phyloP scores from a whole-genome alignment of 1,139 yeast species.

The Candida anutae region DNA sequence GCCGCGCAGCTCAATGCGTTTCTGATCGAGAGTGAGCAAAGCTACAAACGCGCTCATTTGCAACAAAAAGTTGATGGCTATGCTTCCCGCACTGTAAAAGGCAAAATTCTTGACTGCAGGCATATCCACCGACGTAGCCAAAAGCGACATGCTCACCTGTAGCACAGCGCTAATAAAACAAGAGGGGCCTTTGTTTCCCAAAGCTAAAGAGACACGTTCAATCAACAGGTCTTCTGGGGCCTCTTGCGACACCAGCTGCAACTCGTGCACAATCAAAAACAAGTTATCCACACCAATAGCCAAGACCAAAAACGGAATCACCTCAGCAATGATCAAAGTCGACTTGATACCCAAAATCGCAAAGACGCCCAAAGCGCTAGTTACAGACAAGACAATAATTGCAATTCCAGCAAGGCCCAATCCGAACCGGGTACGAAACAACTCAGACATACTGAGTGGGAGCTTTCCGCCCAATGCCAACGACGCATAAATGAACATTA shows the following conservation, averaged over 20 bases:
- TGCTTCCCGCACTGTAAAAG: conserved; percentile 80
- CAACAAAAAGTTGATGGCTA: conserved; percentile 62
- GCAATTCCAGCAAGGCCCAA: conserved; percentile 77
- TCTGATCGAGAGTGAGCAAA: conserved; percentile 60
- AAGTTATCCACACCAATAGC: conserved; percentile 96
- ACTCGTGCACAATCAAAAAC: conserved; percentile 75
- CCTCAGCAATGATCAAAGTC: conserved; percentile 90
- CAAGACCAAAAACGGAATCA: conserved; percentile 85
- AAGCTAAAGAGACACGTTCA: conserved; percentile 52
- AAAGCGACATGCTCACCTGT: conserved; percentile 67
- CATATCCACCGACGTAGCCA: conserved; percentile 82
- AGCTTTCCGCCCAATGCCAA: conserved; percentile 64
- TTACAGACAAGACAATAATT: conserved; percentile 72
- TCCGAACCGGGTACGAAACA: conserved; percentile 59
- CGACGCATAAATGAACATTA: conserved; percentile 90
- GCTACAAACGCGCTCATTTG: conserved; percentile 82
- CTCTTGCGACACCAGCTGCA: conserved; percentile 48
- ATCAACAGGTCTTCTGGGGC: conserved; percentile 29
- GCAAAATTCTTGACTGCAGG: conserved; percentile 96
- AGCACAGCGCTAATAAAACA: conserved; percentile 70
- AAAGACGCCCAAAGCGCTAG: conserved; percentile 77
- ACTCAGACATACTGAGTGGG: conserved; percentile 19
- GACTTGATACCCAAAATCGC: conserved; percentile 70
- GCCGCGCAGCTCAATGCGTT: conserved; percentile 43
- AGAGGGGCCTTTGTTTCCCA: conserved; percentile 79